Evolutionary conservation across 2,329 filamentous ascomycete genomes (phyloP), one percentile per base, ranked within the genome.

Genomic region (Calonectria henricotiae): DNA sequence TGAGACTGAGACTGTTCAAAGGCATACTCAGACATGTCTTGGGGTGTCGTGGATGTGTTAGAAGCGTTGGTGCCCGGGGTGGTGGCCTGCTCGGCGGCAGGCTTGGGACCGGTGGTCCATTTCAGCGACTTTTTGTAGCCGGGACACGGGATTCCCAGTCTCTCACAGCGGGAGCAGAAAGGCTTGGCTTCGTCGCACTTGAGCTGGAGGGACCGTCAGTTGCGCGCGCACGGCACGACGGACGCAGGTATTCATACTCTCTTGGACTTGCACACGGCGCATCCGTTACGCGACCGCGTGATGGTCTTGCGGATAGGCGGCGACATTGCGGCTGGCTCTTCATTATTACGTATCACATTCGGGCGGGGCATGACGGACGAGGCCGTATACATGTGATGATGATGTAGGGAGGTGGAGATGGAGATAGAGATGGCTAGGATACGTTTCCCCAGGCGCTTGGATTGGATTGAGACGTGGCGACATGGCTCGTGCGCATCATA

Each of bases 181-280:
- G 73, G 73, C 65, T 72, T 75, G 11, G 65, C 68, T 49, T 75
- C 73, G 39, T 75, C 73, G 51, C 73, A 75, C 64, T 75, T 75
- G 62, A 75, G 73, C 73, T 75, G 51, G 15, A n/a, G 54, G 30
- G 62, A 62, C 71, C 46, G 41, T 44, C 49, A 54, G 54, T 62
- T 27, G 49, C 32, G 65, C 63, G 65, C n/a, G 32, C 35, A 23
- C 32, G 27, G 27, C 27, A 30, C 27, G 13, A 17, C 37, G 47
- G 27, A 27, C 17, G 20, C n/a, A 27, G 63, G 49, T 39, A 3
- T 25, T n/a, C 71, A 47, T 75, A 75, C 73, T 58, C 73, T 55
- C 49, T 75, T 75, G 25, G 73, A 75, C 62, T 75, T 75, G 46
- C 73, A 75, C 27, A 75, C 73, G 13, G 73, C 73, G 47, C 73